Base-by-base conservation (phyloP, 176 grass and related monocot species). In the Musa beccarii region DNA sequence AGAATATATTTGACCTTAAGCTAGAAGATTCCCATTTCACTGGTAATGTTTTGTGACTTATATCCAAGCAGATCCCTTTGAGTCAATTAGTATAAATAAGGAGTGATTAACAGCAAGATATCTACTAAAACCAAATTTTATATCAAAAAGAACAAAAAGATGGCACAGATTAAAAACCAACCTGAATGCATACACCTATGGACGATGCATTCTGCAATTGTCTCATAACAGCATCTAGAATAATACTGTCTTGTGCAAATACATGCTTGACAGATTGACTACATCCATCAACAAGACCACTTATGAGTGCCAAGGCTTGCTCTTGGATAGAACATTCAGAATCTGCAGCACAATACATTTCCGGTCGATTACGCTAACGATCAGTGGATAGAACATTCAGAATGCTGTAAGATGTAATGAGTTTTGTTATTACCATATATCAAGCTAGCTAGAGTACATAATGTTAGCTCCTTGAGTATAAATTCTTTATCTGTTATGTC, bases 311-410 rank as follows among this genome's bases (percentile, higher is more conserved):
- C 78, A 99, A 86, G 10, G 88, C 80, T 70, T 94, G 95, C 76
- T 99, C 91, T 77, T 99, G 95, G 83, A 99, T 76, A 79, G 82
- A 82, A 89, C 82, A 81, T 76, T 94, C 95, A 82, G 88, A 82
- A 88, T 99, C 95, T 99, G 88, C 71, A 89, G 73, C 68, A 76
- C 28, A 61, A 50, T 66, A 77, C 12, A 81, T 64, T 78, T 66
- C 53, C 4, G 68, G 82, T 69, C 79, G 68, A 72, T 78, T 66
- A 78, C 11, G 21, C 24, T 76, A 76, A 69, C 59, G 26, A 85
- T 68, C 59, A 74, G 26, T 19, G 15, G 8, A 75, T 55, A 49
- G 54, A 43, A 43, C 4, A 43, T 43, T 43, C 34, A 43, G 34
- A 11, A 52, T 24, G 78, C 24, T 14, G 20, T 64, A 54, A 53